phyloP scores from a whole-genome alignment of 306 rosid species.

The Gleditsia sinensis region DNA sequence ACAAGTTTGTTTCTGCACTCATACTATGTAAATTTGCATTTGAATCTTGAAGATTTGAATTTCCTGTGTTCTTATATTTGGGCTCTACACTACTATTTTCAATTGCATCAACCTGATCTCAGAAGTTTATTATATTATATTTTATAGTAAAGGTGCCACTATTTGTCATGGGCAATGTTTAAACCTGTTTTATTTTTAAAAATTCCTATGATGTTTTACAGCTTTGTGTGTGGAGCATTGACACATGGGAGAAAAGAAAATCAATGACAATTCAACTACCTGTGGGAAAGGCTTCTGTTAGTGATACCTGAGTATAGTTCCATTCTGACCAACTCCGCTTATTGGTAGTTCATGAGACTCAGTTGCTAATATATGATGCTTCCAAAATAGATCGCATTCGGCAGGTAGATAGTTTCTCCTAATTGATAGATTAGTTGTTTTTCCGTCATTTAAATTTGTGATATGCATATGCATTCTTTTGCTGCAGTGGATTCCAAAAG shows the following conservation, averaged over 20 bases:
- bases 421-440: background rate
- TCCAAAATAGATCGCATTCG: too few relatives aligned
- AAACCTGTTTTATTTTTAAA: slow-evolving; percentile 8
- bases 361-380: slow-evolving; percentile 81
- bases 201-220: slow-evolving; percentile 41
- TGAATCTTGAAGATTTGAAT: slow-evolving; percentile 11
- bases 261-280: slow-evolving; percentile 60
- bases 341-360: slow-evolving; percentile 76
- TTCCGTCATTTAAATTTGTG: slow-evolving; percentile 1
- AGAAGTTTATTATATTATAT: too few relatives aligned
- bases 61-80: background rate
- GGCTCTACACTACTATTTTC: slow-evolving; percentile 19
- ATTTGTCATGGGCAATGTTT: background rate
- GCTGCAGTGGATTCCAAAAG: slow-evolving; percentile 86
- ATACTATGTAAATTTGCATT: too few relatives aligned
- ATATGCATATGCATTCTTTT: slow-evolving; percentile 22
- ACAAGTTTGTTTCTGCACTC: too few relatives aligned
- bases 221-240: slow-evolving; percentile 83
- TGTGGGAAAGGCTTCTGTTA: slow-evolving; percentile 63
- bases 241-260: too few relatives aligned
- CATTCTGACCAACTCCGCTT: slow-evolving; percentile 69
- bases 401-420: slow-evolving; percentile 52
- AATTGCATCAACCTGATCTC: background rate
- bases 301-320: slow-evolving; percentile 80
- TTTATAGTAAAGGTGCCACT: too few relatives aligned